A percentile compares a stretch with the other conserved stretches of the same genome.
These are phyloP conservation scores for Thelephora terrestris DNA, from an alignment of 1,284 basidiomycete species.

Conservation along the genomic window DNA sequence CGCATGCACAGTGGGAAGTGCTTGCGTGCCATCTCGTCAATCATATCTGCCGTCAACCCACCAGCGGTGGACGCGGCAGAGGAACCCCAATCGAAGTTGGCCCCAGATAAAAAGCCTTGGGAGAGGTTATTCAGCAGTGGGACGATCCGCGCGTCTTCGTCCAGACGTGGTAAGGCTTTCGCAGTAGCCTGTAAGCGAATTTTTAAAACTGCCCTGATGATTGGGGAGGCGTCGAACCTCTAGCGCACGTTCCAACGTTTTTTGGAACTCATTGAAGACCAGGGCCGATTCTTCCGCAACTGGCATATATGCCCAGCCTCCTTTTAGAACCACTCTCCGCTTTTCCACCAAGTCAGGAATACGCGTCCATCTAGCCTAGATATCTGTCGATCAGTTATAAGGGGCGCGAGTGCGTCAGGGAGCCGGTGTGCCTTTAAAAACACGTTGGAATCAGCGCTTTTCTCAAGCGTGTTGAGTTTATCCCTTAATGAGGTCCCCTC, in stretches of 20 bases:
- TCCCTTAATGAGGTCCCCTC: slow-evolving; percentile 47
- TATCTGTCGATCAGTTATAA: neutral
- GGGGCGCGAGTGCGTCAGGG: neutral
- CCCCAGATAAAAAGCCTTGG: slow-evolving; percentile 88
- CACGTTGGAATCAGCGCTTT: slow-evolving; percentile 25
- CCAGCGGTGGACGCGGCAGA: slow-evolving; percentile 43
- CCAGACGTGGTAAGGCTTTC: slow-evolving; percentile 83
- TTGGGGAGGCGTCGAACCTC: slow-evolving; percentile 42
- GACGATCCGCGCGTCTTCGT: slow-evolving; percentile 88
- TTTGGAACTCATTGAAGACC: slow-evolving; percentile 82
- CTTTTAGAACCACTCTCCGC: slow-evolving; percentile 72
- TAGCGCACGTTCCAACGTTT: slow-evolving; percentile 66
- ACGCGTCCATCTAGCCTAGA: slow-evolving; percentile 71
- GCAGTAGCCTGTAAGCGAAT: slow-evolving; percentile 60
- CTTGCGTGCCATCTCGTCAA: slow-evolving; percentile 78
- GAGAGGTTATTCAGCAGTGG: slow-evolving; percentile 92
- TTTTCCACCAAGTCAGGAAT: slow-evolving; percentile 89
- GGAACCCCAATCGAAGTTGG: slow-evolving; percentile 75
- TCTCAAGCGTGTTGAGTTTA: slow-evolving; percentile 39
- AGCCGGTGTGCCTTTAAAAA: slow-evolving; percentile 56
- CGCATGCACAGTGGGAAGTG: slow-evolving; percentile 98
- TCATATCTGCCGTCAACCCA: slow-evolving; percentile 86
- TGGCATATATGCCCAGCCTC: slow-evolving; percentile 89
- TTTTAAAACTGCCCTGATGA: neutral
- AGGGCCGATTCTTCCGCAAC: slow-evolving; percentile 77